Base-by-base conservation (phyloP, 2,329 filamentous ascomycete genomes). In the Cordyceps fumosorosea region DNA sequence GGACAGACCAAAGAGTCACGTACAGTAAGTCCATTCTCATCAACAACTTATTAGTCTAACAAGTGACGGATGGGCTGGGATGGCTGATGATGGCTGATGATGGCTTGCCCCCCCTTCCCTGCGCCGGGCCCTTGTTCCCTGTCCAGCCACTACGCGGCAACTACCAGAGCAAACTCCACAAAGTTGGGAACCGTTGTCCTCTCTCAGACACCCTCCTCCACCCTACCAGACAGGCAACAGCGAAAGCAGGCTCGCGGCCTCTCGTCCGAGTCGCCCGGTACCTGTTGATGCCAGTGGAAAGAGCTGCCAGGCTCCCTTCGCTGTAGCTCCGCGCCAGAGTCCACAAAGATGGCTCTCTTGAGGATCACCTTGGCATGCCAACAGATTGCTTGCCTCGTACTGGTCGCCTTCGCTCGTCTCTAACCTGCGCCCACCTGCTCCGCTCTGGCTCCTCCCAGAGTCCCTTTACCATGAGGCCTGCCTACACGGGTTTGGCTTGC, bases 121-220 rank as follows among this genome's bases (percentile, higher is more conserved):
- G 32, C 50, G 22, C 32, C 47, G 42, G 37, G 24, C 57, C 57
- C 50, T 40, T 60, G 40, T 37, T 37, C 50, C 48, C 47, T 53
- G 50, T 48, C 40, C n/a, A 60, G 57, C 57, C 57, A 60, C 57
- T 29, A 54, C 57, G 24, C 57, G 57, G 57, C 50, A 54, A 44
- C 57, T 54, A 54, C 37, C 50, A 60, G 7, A 14, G 12, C 34
- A n/a, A 18, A 26, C 50, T 54, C 58, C 50, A 60, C 50, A 60
- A 11, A 53, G 40, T n/a, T 60, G 40, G 50, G 40, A 60, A 60
- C 58, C 58, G 58, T 60, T 54, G 58, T 20, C 58, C 42, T 60
- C 50, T 37, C 53, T 47, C 48, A 60, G 48, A 60, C 24, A n/a
- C 40, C 20, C 16, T 37, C 34, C 34, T 37, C 34, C 34, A 37